Evolutionary conservation across 2,329 filamentous ascomycete species (phyloP).

Genomic region (Massarina eburnea): DNA sequence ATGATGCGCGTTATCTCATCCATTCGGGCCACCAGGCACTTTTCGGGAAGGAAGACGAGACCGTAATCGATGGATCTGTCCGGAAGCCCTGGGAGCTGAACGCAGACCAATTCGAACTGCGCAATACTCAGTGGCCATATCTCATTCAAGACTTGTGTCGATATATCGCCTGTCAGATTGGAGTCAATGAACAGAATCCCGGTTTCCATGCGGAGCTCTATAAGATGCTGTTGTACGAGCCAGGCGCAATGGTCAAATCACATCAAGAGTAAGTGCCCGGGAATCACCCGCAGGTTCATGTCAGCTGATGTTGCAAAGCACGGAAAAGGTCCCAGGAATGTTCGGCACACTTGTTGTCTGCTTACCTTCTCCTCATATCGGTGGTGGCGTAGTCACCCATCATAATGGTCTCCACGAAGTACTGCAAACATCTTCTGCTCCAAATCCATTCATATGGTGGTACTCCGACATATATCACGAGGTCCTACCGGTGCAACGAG

Average conservation of each 20-base stretch:
- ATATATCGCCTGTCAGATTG: too few relatives aligned
- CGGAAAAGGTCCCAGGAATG: slow-evolving; percentile 52
- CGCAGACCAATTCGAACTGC: slow-evolving; percentile 18
- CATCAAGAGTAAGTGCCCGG: too few relatives aligned
- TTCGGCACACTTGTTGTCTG: slow-evolving; percentile 55
- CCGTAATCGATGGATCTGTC: slow-evolving; percentile 31
- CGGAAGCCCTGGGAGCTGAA: slow-evolving; percentile 38
- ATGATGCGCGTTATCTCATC: too few relatives aligned
- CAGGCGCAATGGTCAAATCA: slow-evolving; percentile 53
- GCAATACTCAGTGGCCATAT: slow-evolving; percentile 22
- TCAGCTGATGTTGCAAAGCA: too few relatives aligned
- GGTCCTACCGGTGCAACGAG: slow-evolving; percentile 47
- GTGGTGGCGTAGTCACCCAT: too few relatives aligned
- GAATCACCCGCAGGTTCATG: too few relatives aligned
- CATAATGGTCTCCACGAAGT: slow-evolving; percentile 45
- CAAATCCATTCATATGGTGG: slow-evolving; percentile 33
- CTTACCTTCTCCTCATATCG: slow-evolving; percentile 52
- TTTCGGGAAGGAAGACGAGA: slow-evolving; percentile 33
- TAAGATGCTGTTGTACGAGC: slow-evolving; percentile 50
- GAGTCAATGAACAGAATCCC: slow-evolving; percentile 10
- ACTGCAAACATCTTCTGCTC: slow-evolving; percentile 32
- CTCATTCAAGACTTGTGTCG: slow-evolving; percentile 12
- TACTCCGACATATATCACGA: slow-evolving; percentile 58
- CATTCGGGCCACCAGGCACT: too few relatives aligned
- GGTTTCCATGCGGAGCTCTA: slow-evolving; percentile 18